Evolutionary conservation across 2,329 filamentous ascomycete genomes (phyloP), one percentile per base, ranked within the genome.

Genomic region (Colletotrichum zoysiae): DNA sequence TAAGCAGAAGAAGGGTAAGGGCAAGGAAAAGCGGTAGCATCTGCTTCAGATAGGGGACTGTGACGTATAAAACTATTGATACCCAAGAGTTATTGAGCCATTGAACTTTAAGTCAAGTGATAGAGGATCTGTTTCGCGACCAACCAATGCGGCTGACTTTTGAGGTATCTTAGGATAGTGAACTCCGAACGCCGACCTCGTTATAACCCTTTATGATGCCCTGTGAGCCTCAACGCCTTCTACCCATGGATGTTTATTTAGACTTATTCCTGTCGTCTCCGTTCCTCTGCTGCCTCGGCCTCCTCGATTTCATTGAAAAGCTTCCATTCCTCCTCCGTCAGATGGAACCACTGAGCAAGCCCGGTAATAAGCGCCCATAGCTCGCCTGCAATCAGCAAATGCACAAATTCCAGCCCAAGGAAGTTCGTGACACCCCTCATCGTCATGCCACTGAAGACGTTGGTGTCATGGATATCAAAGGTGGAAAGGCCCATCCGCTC

Each of bases 371-470:
- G 51, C 2, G 82, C 81, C 86, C 86, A 88, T 6, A 85, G 71
- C 63, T 85, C 85, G 3, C 82, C 80, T 8, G 84, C 81, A 23
- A 87, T 74, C 9, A 83, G 74, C 3, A 88, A 73, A 65, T 86
- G 82, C 23, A 86, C 53, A 20, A 87, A 75, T 74, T 89, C 85
- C 2, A 84, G 69, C 16, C 83, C 81, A 6, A 87, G 60, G 63
- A 87, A 80, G 75, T 88, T 89, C 40, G 82, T 77, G 3, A 83
- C 64, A 9, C 79, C 82, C 14, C 81, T 82, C 76, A 80, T 77
- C 12, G 81, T 83, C 26, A 86, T 66, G 1, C 82, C 80, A 9
- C 81, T 79, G 35, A 83, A 74, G 26, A 81, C 77, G 48, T 79
- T 81, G 14, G 80, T 73, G 2, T 78, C 76, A 56, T 81, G 81